Evolutionary conservation across 2,329 filamentous ascomycete genomes (phyloP).

Genomic region (Lasiodiplodia theobromae): DNA sequence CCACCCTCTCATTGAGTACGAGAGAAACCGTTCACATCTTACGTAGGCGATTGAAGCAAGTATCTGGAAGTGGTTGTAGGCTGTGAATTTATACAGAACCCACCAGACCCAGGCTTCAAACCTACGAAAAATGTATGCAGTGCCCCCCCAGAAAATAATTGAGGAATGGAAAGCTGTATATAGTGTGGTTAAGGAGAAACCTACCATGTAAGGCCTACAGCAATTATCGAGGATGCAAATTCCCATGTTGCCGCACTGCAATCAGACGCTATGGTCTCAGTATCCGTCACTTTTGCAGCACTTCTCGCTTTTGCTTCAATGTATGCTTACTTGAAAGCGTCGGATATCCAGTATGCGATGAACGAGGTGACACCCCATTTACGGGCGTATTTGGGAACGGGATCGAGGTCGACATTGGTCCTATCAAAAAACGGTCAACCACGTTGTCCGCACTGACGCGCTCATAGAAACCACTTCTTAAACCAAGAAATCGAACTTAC

Average conservation of each 20-base stretch:
- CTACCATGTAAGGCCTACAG: conserved; percentile 59
- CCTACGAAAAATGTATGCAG: too few species aligned
- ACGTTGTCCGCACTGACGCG: not conserved
- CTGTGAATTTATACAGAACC: too few species aligned
- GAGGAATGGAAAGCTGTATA: not conserved
- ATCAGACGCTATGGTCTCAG: conserved; percentile 27
- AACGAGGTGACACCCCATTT: conserved; percentile 57
- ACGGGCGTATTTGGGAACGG: conserved; percentile 51
- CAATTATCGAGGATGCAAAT: conserved; percentile 50
- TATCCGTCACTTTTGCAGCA: not conserved
- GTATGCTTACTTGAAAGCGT: conserved; percentile 55
- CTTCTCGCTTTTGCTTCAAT: not conserved
- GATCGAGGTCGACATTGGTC: conserved; percentile 60
- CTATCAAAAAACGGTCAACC: conserved; percentile 31
- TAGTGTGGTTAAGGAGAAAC: not conserved
- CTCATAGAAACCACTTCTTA: not conserved
- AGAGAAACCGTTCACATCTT: too few species aligned
- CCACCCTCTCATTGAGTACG: too few species aligned
- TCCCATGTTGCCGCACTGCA: conserved; percentile 60
- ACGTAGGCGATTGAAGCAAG: too few species aligned
- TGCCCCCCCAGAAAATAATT: not conserved
- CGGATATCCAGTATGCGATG: conserved; percentile 61
- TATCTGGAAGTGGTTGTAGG: too few species aligned
- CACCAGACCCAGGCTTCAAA: too few species aligned
- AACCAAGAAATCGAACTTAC: not conserved